Percentiles rank a stretch among this genome's conserved stretches.
phyloP scores from a whole-genome alignment of 352 stramenopile species.

The Phytophthora vignae region DNA sequence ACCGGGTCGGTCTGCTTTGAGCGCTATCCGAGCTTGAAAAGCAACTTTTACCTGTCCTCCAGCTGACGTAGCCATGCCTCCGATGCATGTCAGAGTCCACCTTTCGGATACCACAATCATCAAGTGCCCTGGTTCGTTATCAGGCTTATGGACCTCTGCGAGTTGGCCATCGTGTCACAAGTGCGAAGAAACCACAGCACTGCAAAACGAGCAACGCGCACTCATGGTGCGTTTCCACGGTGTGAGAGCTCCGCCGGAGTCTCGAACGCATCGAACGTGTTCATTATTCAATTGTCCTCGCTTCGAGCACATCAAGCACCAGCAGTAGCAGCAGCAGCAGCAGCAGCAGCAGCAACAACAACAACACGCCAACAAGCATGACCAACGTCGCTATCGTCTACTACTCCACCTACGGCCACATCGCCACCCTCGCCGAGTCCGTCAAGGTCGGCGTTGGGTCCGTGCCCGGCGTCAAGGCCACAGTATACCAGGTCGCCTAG shows the following conservation, averaged over 20 bases:
- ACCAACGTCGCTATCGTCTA: slow-evolving; percentile 87
- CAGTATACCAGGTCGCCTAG: slow-evolving; percentile 82
- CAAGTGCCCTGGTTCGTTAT: neutral
- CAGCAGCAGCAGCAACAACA: no score
- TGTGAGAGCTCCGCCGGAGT: neutral
- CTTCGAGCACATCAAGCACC: neutral
- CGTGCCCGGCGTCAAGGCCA: slow-evolving; percentile 60
- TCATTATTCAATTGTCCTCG: slow-evolving; percentile 2
- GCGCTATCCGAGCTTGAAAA: neutral
- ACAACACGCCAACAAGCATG: slow-evolving; percentile 51
- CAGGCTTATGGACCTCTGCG: neutral
- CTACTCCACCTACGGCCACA: slow-evolving; percentile 90
- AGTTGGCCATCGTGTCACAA: neutral
- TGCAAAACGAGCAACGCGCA: neutral
- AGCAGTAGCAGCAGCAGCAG: no score
- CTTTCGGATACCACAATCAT: neutral
- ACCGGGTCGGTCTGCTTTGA: neutral
- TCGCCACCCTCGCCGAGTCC: slow-evolving; percentile 76
- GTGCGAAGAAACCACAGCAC: neutral
- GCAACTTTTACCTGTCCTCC: neutral
- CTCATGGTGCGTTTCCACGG: neutral
- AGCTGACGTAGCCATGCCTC: slow-evolving; percentile 1
- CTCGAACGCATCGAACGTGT: neutral
- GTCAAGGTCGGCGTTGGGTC: slow-evolving; percentile 81
- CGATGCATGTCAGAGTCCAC: neutral